phyloP scores from a whole-genome alignment of 1,139 yeast species.

The Candida sp. region DNA sequence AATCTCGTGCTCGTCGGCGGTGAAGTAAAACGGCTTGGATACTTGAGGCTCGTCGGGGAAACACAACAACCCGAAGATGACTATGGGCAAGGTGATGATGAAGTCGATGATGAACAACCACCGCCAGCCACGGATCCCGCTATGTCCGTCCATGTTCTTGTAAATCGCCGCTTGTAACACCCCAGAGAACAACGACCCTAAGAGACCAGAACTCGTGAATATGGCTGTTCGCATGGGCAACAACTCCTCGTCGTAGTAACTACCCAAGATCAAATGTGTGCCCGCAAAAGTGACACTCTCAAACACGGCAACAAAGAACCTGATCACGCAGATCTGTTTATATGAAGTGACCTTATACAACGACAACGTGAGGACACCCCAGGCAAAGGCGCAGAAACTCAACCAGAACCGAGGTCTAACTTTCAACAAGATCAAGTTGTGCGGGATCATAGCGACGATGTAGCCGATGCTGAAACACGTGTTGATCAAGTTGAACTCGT shows the following conservation, averaged over 20 bases:
- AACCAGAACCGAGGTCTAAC: slow-evolving; percentile 60
- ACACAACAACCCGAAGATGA: slow-evolving; percentile 54
- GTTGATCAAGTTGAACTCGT: slow-evolving; percentile 50
- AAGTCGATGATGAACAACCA: slow-evolving; percentile 82
- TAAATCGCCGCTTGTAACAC: slow-evolving; percentile 56
- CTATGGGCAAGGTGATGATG: slow-evolving; percentile 62
- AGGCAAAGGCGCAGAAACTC: slow-evolving; percentile 54
- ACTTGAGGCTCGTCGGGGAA: slow-evolving; percentile 65
- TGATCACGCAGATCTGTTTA: slow-evolving; percentile 50
- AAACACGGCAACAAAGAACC: slow-evolving; percentile 59
- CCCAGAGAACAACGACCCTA: slow-evolving; percentile 89
- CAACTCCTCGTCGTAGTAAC: slow-evolving; percentile 12
- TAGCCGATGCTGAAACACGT: slow-evolving; percentile 67
- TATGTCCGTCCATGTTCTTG: slow-evolving; percentile 37
- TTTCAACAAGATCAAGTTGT: slow-evolving; percentile 52
- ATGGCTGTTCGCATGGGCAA: slow-evolving; percentile 38
- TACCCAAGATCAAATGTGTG: slow-evolving; percentile 44
- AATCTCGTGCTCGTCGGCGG: slow-evolving; percentile 38
- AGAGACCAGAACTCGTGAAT: slow-evolving; percentile 59
- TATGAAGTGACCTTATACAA: slow-evolving; percentile 48
- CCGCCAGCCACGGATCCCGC: slow-evolving; percentile 62
- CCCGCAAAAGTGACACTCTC: slow-evolving; percentile 61
- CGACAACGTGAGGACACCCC: slow-evolving; percentile 60
- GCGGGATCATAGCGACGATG: slow-evolving; percentile 60
- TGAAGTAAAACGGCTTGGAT: slow-evolving; percentile 35